These are phyloP conservation scores for Platanthera guangdongensis DNA, from an alignment of 106 monocot species.

Conservation along the genomic window DNA sequence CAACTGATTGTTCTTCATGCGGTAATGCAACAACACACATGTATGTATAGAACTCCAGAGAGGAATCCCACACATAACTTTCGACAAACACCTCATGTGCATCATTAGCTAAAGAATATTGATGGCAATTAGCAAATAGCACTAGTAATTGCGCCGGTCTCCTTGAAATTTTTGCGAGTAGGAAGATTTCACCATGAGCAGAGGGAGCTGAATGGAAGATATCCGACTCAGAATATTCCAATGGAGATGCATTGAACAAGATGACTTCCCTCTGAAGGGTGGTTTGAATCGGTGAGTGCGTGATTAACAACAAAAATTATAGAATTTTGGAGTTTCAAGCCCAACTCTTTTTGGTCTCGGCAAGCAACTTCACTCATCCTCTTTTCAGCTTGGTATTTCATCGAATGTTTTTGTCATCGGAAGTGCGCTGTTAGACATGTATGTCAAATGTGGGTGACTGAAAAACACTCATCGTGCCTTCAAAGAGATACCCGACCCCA, in stretches of 20 bases:
- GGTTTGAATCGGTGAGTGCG: constrained; percentile 23
- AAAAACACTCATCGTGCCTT: constrained; percentile 34
- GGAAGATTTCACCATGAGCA: constrained; percentile 58
- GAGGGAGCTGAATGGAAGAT: constrained; percentile 18
- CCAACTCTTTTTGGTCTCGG: constrained; percentile 47
- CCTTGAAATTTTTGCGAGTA: constrained; percentile 63
- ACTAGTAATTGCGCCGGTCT: constrained; percentile 74
- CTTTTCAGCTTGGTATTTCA: constrained; percentile 37
- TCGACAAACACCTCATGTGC: constrained; percentile 32
- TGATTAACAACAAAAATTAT: constrained; percentile 35
- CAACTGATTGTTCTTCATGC: constrained; percentile 27
- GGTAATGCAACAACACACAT: constrained; percentile 25
- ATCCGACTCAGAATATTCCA: constrained; percentile 59
- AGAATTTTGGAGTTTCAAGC: constrained; percentile 15
- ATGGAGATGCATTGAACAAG: constrained; percentile 62
- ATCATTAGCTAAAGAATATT: constrained; percentile 53
- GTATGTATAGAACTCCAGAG: constrained; percentile 36
- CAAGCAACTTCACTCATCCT: constrained; percentile 57
- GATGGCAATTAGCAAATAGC: constrained; percentile 64
- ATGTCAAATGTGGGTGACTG: constrained; percentile 83
- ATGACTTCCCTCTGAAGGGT: constrained; percentile 16
- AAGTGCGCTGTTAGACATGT: constrained; percentile 64
- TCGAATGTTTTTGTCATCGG: constrained; percentile 42
- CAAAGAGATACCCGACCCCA: constrained; percentile 45
- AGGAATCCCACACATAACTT: constrained; percentile 53